Conservation (phyloP, 257 asterid species). For the Nicotiana knightiana region DNA sequence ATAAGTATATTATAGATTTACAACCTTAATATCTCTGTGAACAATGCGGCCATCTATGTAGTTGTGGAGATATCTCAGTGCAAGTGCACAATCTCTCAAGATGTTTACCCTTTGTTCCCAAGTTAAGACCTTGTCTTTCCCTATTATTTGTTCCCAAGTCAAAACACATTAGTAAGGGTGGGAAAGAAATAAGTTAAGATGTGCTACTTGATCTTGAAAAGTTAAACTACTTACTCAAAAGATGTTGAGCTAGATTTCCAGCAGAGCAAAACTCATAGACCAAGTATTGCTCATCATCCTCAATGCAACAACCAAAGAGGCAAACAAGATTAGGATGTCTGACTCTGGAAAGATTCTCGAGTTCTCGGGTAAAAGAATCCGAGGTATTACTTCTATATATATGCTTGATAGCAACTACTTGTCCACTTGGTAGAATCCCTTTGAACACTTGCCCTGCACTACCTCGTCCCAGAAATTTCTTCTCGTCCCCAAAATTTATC, state of each 20-base stretch:
- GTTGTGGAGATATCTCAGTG: conserved; percentile 65
- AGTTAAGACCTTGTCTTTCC: conserved; percentile 46
- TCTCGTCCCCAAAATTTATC: conserved; percentile 37
- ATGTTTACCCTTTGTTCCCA: conserved; percentile 71
- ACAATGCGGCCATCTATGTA: conserved; percentile 68
- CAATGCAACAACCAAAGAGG: conserved; percentile 69
- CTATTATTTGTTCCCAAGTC: conserved; percentile 14
- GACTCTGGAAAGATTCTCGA: conserved; percentile 64
- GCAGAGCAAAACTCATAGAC: conserved; percentile 71
- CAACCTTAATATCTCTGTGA: conserved; percentile 84
- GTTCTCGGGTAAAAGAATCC: conserved; percentile 61
- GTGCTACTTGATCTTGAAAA: neutral
- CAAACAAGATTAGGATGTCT: conserved; percentile 73
- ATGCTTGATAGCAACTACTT: conserved; percentile 70
- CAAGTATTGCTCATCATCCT: conserved; percentile 64
- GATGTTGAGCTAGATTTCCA: conserved; percentile 72
- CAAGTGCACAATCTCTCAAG: conserved; percentile 64
- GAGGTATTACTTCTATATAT: conserved; percentile 55
- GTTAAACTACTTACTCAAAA: conserved; percentile 35
- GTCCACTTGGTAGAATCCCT: conserved; percentile 82
- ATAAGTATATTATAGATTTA: no score
- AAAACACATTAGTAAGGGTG: neutral
- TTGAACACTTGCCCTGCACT: conserved; percentile 76
- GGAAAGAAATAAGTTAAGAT: neutral
- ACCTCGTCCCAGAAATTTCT: conserved; percentile 65